Base-by-base conservation (phyloP, 140 eudicot species). In the Senecio squalidus region DNA sequence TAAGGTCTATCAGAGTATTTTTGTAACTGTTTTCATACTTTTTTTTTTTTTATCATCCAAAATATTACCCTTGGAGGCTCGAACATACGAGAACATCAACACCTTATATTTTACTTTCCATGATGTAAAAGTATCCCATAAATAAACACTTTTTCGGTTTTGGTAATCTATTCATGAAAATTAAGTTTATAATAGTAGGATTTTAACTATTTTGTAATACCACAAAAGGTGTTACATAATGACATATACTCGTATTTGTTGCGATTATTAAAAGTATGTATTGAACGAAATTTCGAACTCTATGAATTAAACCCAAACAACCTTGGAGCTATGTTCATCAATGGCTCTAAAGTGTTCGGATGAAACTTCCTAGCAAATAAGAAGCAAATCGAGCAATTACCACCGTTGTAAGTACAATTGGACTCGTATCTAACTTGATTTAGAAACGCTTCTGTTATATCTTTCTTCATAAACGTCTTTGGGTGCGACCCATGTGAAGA, bases 361-460 rank as follows among this genome's bases (percentile, higher is more conserved):
- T 84, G 95, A 43, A 89, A 89, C 65, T 89, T 89, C 76, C 97
- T 89, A 18, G 92, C 97, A 72, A 89, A 89, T 9, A 84, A 77
- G 70, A 57, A 75, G 69, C 97, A 89, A 29, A 79, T 47, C 9
- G 80, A 62, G 66, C 74, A 74, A 44, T 36, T 43, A 20, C 16
- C 72, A 49, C 73, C 73, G 24, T 88, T 84, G 21, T 81, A 74
- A 27, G 65, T 75, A 68, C 91, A 88, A 55, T 72, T 75, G 36
- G 56, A 63, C 20, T 66, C 81, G 29, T 53, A 30, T 29, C 88
- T 70, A 38, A 84, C 21, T 1, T 41, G 57, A 38, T 71, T 62
- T 43, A 81, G 28, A 59, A 88, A 88, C 31, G 15, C 70, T 46
- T 61, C 44, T 0, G 80, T 67, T 4, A 89, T 77, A 9, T 79